These are phyloP conservation scores for Prunus armeniaca DNA, from an alignment of 306 rosid genomes.

Conservation along the genomic window DNA sequence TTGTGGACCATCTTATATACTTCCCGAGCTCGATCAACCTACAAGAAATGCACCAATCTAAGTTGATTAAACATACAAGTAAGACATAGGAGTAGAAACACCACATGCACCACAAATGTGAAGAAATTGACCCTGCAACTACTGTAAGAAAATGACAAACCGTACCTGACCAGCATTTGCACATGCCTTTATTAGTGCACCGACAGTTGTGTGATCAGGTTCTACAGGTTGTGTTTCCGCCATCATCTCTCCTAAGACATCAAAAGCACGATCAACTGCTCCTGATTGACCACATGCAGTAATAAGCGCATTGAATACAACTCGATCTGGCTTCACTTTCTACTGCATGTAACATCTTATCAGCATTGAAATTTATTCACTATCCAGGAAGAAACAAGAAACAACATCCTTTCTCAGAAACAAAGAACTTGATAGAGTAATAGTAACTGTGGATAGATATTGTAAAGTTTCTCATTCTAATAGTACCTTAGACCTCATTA, in stretches of 20 bases:
- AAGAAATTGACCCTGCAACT: conserved; percentile 12
- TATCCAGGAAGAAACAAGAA: conserved; percentile 20
- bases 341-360: conserved; percentile 84
- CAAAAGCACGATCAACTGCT: conserved; percentile 97
- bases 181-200: conserved; percentile 91
- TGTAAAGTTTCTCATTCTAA: conserved; percentile 16
- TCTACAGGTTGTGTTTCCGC: conserved; percentile 77
- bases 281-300: conserved; percentile 96
- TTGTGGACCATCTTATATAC: conserved; percentile 75
- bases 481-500: conserved; percentile 95
- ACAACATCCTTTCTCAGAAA: not conserved
- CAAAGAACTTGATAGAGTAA: conserved; percentile 12
- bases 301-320: conserved; percentile 98
- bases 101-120: not conserved
- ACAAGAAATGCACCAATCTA: conserved; percentile 19
- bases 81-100: conserved; percentile 13
- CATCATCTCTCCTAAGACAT: conserved; percentile 87
- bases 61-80: not conserved
- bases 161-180: conserved; percentile 85
- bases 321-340: conserved; percentile 99
- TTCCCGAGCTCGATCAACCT: conserved; percentile 86
- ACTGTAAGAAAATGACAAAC: conserved; percentile 20
- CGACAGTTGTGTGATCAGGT: conserved; percentile 88
- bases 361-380: conserved; percentile 43
- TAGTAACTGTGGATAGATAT: conserved; percentile 6